A percentile compares a stretch with the other conserved stretches of the same genome.
Conservation (phyloP, 2,329 filamentous ascomycete genomes). For the Ilyonectria sp. region DNA sequence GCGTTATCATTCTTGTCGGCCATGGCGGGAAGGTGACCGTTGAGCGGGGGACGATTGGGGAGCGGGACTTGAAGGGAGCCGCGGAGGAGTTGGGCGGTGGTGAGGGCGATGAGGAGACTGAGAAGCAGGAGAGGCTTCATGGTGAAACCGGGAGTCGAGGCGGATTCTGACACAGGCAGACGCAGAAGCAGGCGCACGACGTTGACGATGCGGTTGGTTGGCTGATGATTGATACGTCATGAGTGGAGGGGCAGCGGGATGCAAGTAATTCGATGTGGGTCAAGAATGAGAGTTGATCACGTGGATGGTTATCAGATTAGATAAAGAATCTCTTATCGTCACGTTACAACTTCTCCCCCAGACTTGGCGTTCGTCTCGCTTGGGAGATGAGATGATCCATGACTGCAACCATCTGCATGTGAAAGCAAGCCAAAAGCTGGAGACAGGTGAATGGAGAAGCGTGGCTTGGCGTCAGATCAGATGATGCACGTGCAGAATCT, state of each 20-base stretch:
- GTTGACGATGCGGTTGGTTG: slow-evolving; percentile 19
- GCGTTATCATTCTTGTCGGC: slow-evolving; percentile 38
- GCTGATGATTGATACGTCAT: slow-evolving; percentile 26
- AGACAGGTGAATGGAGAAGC: slow-evolving; percentile 11
- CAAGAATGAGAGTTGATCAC: neutral
- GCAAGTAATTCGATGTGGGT: neutral
- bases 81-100: slow-evolving; percentile 22
- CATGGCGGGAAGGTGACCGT: slow-evolving; percentile 49
- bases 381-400: slow-evolving; percentile 15
- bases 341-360: neutral
- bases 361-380: neutral
- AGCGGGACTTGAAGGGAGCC: slow-evolving; percentile 26
- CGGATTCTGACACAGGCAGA: slow-evolving; percentile 1
- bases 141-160: slow-evolving; percentile 10
- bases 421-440: slow-evolving; percentile 20
- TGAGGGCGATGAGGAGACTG: slow-evolving; percentile 35
- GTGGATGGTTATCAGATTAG: neutral
- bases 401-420: slow-evolving; percentile 14
- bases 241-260: slow-evolving; percentile 21
- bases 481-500: slow-evolving; percentile 34
- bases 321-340: neutral
- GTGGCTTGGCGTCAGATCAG: slow-evolving; percentile 22
- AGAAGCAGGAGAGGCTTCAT: slow-evolving; percentile 44
- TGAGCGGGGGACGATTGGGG: slow-evolving; percentile 31
- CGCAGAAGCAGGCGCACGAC: slow-evolving; percentile 17